Conservation (phyloP, 2,329 filamentous ascomycete genomes). For the Dryadomyces quercivorus region DNA sequence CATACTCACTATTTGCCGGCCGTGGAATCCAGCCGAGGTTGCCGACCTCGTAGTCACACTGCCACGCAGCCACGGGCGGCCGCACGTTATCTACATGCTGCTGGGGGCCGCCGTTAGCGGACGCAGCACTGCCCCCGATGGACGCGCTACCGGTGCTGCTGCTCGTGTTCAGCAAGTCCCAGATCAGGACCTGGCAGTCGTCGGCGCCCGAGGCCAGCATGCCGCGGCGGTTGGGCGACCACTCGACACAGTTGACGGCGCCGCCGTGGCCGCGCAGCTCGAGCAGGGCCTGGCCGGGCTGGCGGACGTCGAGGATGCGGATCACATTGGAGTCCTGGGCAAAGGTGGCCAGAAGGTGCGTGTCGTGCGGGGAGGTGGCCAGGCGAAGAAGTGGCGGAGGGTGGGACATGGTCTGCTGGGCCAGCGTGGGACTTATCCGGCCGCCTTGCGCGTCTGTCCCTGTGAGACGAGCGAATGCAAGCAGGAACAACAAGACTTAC, state of each 20-base stretch:
- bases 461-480: background rate
- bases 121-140: background rate
- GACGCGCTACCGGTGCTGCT: slow-evolving; percentile 15
- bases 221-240: slow-evolving; percentile 73
- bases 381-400: slow-evolving; percentile 68
- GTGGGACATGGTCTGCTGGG: slow-evolving; percentile 65
- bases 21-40: slow-evolving; percentile 79
- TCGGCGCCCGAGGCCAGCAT: slow-evolving; percentile 86
- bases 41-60: slow-evolving; percentile 76
- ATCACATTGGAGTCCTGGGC: slow-evolving; percentile 86
- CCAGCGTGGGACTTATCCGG: slow-evolving; percentile 60
- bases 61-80: slow-evolving; percentile 65
- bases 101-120: slow-evolving; percentile 14
- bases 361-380: slow-evolving; percentile 87
- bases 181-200: slow-evolving; percentile 81
- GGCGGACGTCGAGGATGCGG: slow-evolving; percentile 88
- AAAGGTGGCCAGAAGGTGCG: slow-evolving; percentile 93
- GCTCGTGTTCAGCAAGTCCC: slow-evolving; percentile 73
- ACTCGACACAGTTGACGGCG: slow-evolving; percentile 85
- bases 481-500: slow-evolving; percentile 29
- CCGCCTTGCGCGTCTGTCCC: slow-evolving; percentile 40
- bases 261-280: slow-evolving; percentile 84
- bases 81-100: slow-evolving; percentile 40
- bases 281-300: slow-evolving; percentile 87
- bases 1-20: slow-evolving; percentile 52